These are phyloP conservation scores for Cercophora samala DNA, from an alignment of 495 filamentous ascomycete genomes.

Conservation along the genomic window DNA sequence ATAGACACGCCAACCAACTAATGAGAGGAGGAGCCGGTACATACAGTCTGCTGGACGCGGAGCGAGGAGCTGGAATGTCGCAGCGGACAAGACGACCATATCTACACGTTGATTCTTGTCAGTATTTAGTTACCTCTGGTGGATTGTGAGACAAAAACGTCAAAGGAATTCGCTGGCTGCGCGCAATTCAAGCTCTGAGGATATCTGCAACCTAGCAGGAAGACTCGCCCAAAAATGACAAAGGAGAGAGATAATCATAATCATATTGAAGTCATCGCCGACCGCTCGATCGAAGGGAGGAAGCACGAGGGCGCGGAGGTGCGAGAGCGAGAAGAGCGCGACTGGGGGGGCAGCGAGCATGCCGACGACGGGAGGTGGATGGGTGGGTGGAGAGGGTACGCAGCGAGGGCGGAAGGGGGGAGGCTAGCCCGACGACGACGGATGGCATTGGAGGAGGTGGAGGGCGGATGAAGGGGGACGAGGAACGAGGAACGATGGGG, in stretches of 20 bases:
- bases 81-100: slow-evolving; percentile 98
- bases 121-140: slow-evolving; percentile 34
- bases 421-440: slow-evolving; percentile 26
- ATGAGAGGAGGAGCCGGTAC: slow-evolving; percentile 43
- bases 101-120: slow-evolving; percentile 53
- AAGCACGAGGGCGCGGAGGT: slow-evolving; percentile 34
- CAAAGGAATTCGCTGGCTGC: slow-evolving; percentile 22
- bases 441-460: slow-evolving; percentile 34
- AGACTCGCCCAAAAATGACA: slow-evolving; percentile 36
- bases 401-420: slow-evolving; percentile 36
- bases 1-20: neutral
- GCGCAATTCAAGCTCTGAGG: slow-evolving; percentile 28
- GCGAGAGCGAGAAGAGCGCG: slow-evolving; percentile 31
- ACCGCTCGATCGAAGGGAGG: slow-evolving; percentile 55
- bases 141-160: slow-evolving; percentile 18
- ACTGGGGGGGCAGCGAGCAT: slow-evolving; percentile 27
- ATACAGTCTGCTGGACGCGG: slow-evolving; percentile 89
- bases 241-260: slow-evolving; percentile 26
- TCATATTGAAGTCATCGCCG: slow-evolving; percentile 36
- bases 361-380: slow-evolving; percentile 36
- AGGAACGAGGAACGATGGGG: slow-evolving; percentile 30
- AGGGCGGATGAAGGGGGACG: slow-evolving; percentile 37
- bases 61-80: slow-evolving; percentile 95
- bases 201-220: slow-evolving; percentile 34
- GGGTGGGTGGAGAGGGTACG: slow-evolving; percentile 21